phyloP scores from a whole-genome alignment of 176 grass and related monocot species.

The Metroxylon sagu region DNA sequence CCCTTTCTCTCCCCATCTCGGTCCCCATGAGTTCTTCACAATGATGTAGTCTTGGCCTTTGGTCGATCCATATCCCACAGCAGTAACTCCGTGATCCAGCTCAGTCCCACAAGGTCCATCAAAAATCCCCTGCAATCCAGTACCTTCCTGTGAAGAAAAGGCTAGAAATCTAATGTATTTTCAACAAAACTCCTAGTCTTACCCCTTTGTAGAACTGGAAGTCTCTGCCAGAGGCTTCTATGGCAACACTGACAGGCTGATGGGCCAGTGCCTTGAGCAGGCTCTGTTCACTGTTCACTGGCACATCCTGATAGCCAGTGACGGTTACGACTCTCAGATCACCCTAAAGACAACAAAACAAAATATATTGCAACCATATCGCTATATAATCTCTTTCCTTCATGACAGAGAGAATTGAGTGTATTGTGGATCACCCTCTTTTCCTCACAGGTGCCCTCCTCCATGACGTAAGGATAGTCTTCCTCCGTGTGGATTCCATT shows the following conservation, averaged over 20 bases:
- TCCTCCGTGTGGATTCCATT: slow-evolving; percentile 1
- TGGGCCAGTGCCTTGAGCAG: slow-evolving; percentile 5
- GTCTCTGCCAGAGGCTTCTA: slow-evolving; percentile 10
- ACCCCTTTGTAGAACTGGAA: slow-evolving; percentile 17
- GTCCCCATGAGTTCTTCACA: slow-evolving; percentile 18
- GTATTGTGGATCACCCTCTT: background rate
- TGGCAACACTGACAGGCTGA: slow-evolving; percentile 11
- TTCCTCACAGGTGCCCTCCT: background rate
- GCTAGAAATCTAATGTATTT: too few species aligned
- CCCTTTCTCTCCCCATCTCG: slow-evolving; percentile 2
- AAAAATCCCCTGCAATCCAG: slow-evolving; percentile 3
- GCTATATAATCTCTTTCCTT: too few species aligned
- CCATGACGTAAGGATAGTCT: slow-evolving; percentile 16
- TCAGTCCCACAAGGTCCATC: slow-evolving; percentile 9
- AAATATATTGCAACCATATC: too few species aligned
- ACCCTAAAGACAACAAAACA: background rate
- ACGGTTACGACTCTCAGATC: background rate
- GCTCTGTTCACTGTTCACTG: slow-evolving; percentile 7
- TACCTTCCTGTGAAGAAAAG: too few species aligned
- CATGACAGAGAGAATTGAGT: too few species aligned
- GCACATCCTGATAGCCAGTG: slow-evolving; percentile 10
- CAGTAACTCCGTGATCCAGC: slow-evolving; percentile 9
- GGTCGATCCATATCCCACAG: slow-evolving; percentile 4
- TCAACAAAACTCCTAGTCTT: background rate
- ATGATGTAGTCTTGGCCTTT: slow-evolving; percentile 4